These are phyloP conservation scores for Pythium apleroticum DNA, from an alignment of 352 stramenopile genomes.

Conservation along the genomic window DNA sequence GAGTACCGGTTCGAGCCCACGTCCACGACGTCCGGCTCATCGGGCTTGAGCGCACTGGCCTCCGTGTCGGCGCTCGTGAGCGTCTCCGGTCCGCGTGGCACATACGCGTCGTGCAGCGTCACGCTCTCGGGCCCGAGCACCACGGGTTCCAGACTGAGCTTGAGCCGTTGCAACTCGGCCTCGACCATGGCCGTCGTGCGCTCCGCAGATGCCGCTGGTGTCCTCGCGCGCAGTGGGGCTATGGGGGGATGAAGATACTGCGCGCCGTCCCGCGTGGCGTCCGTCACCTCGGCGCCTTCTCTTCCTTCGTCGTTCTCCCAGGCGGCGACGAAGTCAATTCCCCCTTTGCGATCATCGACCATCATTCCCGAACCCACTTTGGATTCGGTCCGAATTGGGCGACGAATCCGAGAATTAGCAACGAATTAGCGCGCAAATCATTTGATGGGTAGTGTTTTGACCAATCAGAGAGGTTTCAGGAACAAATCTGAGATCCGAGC, in stretches of 20 bases:
- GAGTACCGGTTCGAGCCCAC: conserved; percentile 68
- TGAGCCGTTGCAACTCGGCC: conserved; percentile 66
- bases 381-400: conserved; percentile 12
- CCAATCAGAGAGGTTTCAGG: not conserved
- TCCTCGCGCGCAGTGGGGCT: not conserved
- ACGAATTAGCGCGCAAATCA: conserved; percentile 18
- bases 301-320: conserved; percentile 1
- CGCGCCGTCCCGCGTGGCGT: not conserved
- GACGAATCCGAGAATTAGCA: conserved; percentile 15
- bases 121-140: conserved; percentile 55
- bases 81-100: conserved; percentile 69
- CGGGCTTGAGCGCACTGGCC: conserved; percentile 25
- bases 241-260: not conserved
- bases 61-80: conserved; percentile 55
- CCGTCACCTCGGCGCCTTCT: not conserved
- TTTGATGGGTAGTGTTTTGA: not conserved
- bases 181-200: conserved; percentile 21
- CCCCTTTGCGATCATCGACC: conserved; percentile 11
- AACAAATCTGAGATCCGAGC: not conserved
- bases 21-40: conserved; percentile 49
- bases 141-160: conserved; percentile 51
- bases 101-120: conserved; percentile 58
- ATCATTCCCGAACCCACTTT: conserved; percentile 2
- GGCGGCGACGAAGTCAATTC: conserved; percentile 29
- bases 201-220: not conserved